Evolutionary conservation across 352 stramenopile species (phyloP).

Genomic region (Globisporangium recalcitrans): DNA sequence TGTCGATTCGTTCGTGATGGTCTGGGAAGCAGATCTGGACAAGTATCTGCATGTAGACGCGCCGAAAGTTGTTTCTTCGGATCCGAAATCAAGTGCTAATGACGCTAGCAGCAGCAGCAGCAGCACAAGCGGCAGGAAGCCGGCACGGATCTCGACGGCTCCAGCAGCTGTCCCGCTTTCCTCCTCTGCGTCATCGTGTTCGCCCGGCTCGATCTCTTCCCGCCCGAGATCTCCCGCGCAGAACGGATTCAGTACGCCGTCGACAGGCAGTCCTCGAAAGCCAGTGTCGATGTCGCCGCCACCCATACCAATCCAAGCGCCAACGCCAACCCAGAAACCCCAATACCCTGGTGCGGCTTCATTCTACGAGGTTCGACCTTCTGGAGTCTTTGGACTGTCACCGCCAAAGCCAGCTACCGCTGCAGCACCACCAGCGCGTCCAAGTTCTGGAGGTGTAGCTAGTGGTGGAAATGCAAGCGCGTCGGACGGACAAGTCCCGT

Average conservation of each 20-base stretch:
- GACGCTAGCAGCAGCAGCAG: constrained; percentile 3
- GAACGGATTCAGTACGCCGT: background rate
- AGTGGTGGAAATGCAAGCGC: background rate
- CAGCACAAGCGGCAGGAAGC: background rate
- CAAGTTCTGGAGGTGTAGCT: background rate
- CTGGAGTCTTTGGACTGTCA: background rate
- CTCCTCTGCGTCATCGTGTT: background rate
- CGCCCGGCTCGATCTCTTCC: background rate
- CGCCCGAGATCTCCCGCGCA: background rate
- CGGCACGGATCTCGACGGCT: constrained; percentile 6
- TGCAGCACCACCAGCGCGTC: background rate
- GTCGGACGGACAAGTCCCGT: background rate
- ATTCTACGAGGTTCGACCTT: constrained; percentile 30
- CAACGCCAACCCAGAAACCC: constrained; percentile 38
- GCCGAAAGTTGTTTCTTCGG: constrained; percentile 17
- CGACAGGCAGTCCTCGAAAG: background rate
- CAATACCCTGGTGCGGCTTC: constrained; percentile 26
- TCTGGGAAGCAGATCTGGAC: constrained; percentile 81
- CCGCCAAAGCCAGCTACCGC: background rate
- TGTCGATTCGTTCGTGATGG: constrained; percentile 78
- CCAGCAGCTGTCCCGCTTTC: background rate
- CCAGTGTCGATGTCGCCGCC: constrained; percentile 21
- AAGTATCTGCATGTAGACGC: constrained; percentile 60
- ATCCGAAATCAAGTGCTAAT: background rate
- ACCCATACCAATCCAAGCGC: constrained; percentile 32